These are phyloP conservation scores for Ascobolus immersus DNA, from an alignment of 495 filamentous ascomycete species.

Conservation along the genomic window DNA sequence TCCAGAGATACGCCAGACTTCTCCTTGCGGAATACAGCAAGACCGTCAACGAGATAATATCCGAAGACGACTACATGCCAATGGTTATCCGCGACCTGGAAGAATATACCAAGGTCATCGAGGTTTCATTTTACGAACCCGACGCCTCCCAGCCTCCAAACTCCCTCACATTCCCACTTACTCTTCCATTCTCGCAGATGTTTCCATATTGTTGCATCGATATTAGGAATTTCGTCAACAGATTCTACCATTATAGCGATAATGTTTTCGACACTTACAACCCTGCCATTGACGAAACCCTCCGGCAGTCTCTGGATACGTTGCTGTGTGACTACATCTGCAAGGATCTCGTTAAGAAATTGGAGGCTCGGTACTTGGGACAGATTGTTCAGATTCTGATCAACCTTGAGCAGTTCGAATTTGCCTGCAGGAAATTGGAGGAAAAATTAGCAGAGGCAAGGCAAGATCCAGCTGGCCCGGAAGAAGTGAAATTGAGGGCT, in stretches of 20 bases:
- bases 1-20: constrained; percentile 80
- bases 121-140: constrained; percentile 76
- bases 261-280: constrained; percentile 73
- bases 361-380: constrained; percentile 76
- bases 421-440: constrained; percentile 68
- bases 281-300: constrained; percentile 44
- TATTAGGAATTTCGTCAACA: constrained; percentile 84
- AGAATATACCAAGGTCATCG: constrained; percentile 83
- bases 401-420: constrained; percentile 91
- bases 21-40: constrained; percentile 73
- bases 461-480: constrained; percentile 21
- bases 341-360: constrained; percentile 60
- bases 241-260: constrained; percentile 87
- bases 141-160: constrained; percentile 48
- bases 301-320: constrained; percentile 46
- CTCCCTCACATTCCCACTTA: constrained; percentile 43
- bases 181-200: constrained; percentile 95
- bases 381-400: constrained; percentile 97
- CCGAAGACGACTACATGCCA: constrained; percentile 96
- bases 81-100: constrained; percentile 80
- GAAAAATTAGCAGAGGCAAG: constrained; percentile 29
- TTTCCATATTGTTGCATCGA: constrained; percentile 95
- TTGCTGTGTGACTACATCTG: constrained; percentile 78
- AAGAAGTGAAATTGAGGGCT: constrained; percentile 29
- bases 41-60: constrained; percentile 90